phyloP scores from a whole-genome alignment of 257 asterid species.

The Primulina huaijiensis region DNA sequence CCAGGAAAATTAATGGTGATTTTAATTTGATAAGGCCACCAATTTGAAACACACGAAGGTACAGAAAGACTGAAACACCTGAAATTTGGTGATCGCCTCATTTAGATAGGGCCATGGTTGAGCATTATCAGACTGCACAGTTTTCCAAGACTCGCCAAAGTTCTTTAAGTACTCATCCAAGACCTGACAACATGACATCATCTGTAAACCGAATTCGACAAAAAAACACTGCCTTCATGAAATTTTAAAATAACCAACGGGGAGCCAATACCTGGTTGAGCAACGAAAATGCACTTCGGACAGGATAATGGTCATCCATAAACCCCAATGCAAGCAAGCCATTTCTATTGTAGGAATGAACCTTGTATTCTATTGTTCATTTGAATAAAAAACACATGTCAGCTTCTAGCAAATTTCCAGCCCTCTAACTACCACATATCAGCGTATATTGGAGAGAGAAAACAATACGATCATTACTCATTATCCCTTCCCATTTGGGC shows the following conservation, averaged over 20 bases:
- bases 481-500: background rate
- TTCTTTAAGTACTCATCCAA: slow-evolving; percentile 79
- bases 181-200: slow-evolving; percentile 40
- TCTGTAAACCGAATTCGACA: no score
- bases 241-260: slow-evolving; percentile 1
- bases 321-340: slow-evolving; percentile 50
- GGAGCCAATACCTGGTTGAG: slow-evolving; percentile 40
- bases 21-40: background rate
- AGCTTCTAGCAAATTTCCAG: background rate
- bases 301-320: slow-evolving; percentile 58
- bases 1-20: background rate
- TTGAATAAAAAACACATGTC: background rate
- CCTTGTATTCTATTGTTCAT: slow-evolving; percentile 42
- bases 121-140: slow-evolving; percentile 54
- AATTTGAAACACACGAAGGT: background rate
- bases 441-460: background rate
- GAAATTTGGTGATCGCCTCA: slow-evolving; percentile 54
- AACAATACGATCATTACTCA: background rate
- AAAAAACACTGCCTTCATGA: background rate
- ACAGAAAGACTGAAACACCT: background rate
- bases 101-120: slow-evolving; percentile 75
- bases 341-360: slow-evolving; percentile 49
- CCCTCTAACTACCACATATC: background rate
- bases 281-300: slow-evolving; percentile 54
- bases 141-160: slow-evolving; percentile 86